Conservation (phyloP, 805 yeast genomes). For the Cyberlindnera galapagoensis region DNA sequence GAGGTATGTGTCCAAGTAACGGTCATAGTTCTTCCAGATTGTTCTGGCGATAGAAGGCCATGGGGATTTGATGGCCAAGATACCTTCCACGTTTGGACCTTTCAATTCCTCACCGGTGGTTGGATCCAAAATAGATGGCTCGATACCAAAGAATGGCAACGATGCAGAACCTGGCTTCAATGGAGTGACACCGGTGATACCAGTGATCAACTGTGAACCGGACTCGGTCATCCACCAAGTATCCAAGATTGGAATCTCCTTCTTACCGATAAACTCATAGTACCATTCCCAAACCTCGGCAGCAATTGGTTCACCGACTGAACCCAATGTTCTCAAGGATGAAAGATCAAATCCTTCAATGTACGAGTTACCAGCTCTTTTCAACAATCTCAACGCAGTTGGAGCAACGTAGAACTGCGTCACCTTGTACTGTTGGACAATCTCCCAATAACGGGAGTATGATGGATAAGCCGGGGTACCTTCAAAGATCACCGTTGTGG, state of each 20-base stretch:
- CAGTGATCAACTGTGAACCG: constrained; percentile 74
- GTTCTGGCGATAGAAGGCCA: constrained; percentile 89
- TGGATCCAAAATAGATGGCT: constrained; percentile 68
- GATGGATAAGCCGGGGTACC: constrained; percentile 86
- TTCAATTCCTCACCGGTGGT: constrained; percentile 61
- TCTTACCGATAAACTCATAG: constrained; percentile 62
- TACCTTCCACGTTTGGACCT: constrained; percentile 76
- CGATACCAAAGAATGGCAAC: constrained; percentile 78
- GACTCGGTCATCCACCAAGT: constrained; percentile 91
- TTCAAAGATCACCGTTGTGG: constrained; percentile 75
- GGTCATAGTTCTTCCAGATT: constrained; percentile 68
- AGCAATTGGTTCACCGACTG: constrained; percentile 84
- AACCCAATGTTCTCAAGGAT: constrained; percentile 65
- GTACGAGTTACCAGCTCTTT: constrained; percentile 64
- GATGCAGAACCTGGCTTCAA: constrained; percentile 85
- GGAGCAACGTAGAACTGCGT: constrained; percentile 84
- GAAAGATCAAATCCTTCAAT: constrained; percentile 56
- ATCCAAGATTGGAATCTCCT: constrained; percentile 64
- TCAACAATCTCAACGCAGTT: constrained; percentile 70
- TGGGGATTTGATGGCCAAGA: constrained; percentile 58
- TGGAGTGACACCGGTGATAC: constrained; percentile 71
- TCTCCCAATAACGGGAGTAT: constrained; percentile 74
- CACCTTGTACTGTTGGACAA: constrained; percentile 62
- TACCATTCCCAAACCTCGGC: constrained; percentile 89
- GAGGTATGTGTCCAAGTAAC: constrained; percentile 75